These are phyloP conservation scores for Aspergillus thermomutatus DNA, from an alignment of 2,329 filamentous ascomycete species.

Conservation along the genomic window DNA sequence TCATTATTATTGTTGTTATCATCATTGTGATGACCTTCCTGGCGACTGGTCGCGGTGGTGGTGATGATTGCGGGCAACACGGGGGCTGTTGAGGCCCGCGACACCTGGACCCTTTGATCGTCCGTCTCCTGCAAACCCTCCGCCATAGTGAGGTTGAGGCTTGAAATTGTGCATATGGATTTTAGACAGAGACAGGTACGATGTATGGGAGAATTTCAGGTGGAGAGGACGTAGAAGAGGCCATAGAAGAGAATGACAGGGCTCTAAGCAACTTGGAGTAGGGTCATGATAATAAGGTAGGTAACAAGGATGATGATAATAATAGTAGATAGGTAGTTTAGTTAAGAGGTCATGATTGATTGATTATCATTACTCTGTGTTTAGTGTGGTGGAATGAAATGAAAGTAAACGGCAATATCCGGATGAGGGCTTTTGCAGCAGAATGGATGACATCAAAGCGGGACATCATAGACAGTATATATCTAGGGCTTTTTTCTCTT, in stretches of 20 bases:
- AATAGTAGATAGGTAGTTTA: not conserved
- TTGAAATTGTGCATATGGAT: constrained; percentile 21
- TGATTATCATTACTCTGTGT: not conserved
- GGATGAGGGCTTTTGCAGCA: constrained; percentile 5
- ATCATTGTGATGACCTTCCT: constrained; percentile 7
- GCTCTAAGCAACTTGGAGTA: not conserved
- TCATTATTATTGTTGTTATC: constrained; percentile 7
- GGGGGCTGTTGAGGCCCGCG: constrained; percentile 24
- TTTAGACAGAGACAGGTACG: not conserved
- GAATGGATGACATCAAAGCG: constrained; percentile 26
- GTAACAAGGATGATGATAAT: not conserved
- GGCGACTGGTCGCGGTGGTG: constrained; percentile 17
- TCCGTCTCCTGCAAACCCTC: constrained; percentile 29
- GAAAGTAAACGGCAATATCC: constrained; percentile 6
- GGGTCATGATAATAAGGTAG: not conserved
- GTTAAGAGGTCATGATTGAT: not conserved
- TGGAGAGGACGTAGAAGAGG: not conserved
- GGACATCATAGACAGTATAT: not conserved
- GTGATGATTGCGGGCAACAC: constrained; percentile 21
- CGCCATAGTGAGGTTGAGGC: constrained; percentile 26
- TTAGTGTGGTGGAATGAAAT: constrained; percentile 1
- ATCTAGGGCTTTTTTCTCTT: not conserved
- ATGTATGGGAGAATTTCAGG: not conserved
- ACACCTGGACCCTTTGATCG: constrained; percentile 16
- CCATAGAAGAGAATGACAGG: not conserved